Evolutionary conservation across 192 early-diverging fungal genomes (phyloP).

Genomic region (Kickxella alabastrina): DNA sequence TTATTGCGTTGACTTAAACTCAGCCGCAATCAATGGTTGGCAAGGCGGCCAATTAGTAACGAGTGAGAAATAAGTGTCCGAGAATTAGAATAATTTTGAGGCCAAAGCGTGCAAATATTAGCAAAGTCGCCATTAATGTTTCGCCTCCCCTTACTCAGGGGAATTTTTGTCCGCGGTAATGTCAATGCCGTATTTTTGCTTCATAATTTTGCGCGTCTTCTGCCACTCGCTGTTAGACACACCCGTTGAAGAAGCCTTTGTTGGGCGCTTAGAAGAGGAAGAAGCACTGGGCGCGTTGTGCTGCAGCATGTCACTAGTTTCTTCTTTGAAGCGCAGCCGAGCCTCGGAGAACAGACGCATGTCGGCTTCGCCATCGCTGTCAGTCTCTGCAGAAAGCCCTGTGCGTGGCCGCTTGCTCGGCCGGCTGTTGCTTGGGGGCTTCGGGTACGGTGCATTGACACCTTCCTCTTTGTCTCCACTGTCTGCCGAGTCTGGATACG

Average conservation of each 20-base stretch:
- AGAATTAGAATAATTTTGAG: too few relatives aligned
- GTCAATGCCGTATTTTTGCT: conserved; percentile 1
- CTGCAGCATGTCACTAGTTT: conserved; percentile 7
- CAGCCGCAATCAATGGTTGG: too few relatives aligned
- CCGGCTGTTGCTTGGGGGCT: not conserved
- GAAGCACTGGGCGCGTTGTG: not conserved
- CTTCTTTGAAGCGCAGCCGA: conserved; percentile 11
- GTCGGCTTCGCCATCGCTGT: not conserved
- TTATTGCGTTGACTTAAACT: too few relatives aligned
- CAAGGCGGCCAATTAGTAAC: too few relatives aligned
- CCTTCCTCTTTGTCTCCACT: not conserved
- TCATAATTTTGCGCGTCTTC: conserved; percentile 5
- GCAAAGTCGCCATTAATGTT: too few relatives aligned
- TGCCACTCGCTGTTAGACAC: not conserved
- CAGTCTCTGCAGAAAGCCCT: too few relatives aligned
- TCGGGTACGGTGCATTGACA: conserved; percentile 1
- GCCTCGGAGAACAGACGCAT: conserved; percentile 12
- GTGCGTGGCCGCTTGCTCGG: not conserved
- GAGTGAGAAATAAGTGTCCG: too few relatives aligned
- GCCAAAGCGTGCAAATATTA: too few relatives aligned
- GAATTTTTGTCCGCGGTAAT: too few relatives aligned
- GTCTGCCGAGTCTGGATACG: too few relatives aligned
- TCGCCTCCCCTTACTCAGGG: too few relatives aligned
- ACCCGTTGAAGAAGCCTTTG: not conserved
- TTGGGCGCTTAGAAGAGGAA: not conserved